Evolutionary conservation across 169 alveolate species (phyloP).

Genomic region (Eimeria falciformis): DNA sequence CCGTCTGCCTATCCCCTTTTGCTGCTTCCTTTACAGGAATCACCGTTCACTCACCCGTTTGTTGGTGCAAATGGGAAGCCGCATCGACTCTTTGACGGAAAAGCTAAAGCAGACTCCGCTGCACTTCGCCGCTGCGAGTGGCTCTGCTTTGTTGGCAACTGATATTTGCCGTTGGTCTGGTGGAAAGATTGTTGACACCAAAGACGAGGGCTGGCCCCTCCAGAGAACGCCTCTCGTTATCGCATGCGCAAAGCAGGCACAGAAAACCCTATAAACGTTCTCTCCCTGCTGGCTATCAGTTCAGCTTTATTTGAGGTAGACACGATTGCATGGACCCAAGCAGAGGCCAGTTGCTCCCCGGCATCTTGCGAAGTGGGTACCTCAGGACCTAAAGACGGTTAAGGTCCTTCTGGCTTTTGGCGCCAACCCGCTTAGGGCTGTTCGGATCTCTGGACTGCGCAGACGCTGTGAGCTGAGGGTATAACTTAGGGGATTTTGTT

Average conservation of each 20-base stretch:
- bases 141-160: conserved; percentile 4
- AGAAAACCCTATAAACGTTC: not conserved
- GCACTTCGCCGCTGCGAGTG: conserved; percentile 37
- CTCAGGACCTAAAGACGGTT: conserved; percentile 41
- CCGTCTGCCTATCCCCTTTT: too few relatives aligned
- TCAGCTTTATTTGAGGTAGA: not conserved
- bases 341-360: too few relatives aligned
- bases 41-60: conserved; percentile 42
- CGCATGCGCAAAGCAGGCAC: conserved; percentile 50
- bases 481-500: too few relatives aligned
- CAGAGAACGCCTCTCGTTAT: conserved; percentile 45
- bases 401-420: conserved; percentile 45
- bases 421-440: conserved; percentile 49
- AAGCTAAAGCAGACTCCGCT: conserved; percentile 22
- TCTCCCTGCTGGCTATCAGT: not conserved
- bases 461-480: not conserved
- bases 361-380: too few relatives aligned
- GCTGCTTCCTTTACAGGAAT: not conserved
- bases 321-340: not conserved
- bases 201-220: conserved; percentile 18
- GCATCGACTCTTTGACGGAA: conserved; percentile 36
- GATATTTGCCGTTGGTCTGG: conserved; percentile 51
- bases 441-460: conserved; percentile 19
- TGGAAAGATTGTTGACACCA: conserved; percentile 1
- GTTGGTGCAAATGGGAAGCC: conserved; percentile 25